These are phyloP conservation scores for Eucalyptus erythrocorys DNA, from an alignment of 345 rosid genomes.

Conservation along the genomic window DNA sequence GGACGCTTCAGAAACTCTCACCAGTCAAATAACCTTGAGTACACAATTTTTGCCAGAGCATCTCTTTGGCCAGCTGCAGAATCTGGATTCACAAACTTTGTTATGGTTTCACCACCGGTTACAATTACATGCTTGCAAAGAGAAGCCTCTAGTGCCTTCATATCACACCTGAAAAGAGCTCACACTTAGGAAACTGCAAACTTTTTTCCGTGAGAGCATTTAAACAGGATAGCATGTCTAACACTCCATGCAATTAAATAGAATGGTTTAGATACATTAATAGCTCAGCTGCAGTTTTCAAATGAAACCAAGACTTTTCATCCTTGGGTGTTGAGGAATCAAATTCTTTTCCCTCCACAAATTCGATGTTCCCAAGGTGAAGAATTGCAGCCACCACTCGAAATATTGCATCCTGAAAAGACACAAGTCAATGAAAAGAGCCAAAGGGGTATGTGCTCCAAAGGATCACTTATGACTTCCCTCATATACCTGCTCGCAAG, in stretches of 20 bases:
- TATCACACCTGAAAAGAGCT: slow-evolving; percentile 68
- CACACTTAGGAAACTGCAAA: slow-evolving; percentile 5
- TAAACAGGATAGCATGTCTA: neutral
- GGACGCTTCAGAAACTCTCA: slow-evolving; percentile 13
- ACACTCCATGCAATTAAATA: neutral
- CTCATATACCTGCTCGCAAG: slow-evolving; percentile 70
- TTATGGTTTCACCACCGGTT: slow-evolving; percentile 96
- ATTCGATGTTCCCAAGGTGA: slow-evolving; percentile 94
- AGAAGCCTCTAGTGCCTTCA: slow-evolving; percentile 85
- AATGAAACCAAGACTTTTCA: slow-evolving; percentile 80
- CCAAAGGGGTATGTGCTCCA: neutral
- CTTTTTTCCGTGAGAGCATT: neutral
- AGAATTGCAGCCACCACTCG: slow-evolving; percentile 88
- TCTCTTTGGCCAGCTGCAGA: slow-evolving; percentile 83
- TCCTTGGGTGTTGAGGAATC: slow-evolving; percentile 93
- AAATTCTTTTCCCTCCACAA: slow-evolving; percentile 77
- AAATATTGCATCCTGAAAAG: slow-evolving; percentile 70
- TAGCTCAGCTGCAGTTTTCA: slow-evolving; percentile 85
- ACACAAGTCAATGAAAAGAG: neutral
- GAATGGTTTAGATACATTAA: slow-evolving; percentile 36
- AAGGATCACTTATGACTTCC: neutral
- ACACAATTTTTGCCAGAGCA: slow-evolving; percentile 91
- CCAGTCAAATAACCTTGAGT: slow-evolving; percentile 96
- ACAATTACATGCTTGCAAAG: slow-evolving; percentile 93
- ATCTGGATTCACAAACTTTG: slow-evolving; percentile 91